phyloP scores from a whole-genome alignment of 208 protist species.

The Leishmania braziliensis region DNA sequence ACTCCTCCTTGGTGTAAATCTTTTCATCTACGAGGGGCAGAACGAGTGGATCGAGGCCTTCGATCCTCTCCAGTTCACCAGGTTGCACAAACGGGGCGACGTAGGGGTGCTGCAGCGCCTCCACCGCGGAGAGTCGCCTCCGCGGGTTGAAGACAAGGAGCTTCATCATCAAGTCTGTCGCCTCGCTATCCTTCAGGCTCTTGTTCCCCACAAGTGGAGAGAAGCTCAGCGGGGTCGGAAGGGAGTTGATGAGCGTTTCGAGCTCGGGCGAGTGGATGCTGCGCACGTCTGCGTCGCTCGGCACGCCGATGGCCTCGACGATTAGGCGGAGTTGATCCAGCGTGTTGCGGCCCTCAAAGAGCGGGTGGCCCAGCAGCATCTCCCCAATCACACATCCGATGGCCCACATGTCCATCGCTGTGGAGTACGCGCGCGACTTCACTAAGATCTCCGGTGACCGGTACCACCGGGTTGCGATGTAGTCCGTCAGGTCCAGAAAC shows the following conservation, averaged over 20 bases:
- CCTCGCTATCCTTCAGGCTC: constrained; percentile 74
- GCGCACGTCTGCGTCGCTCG: constrained; percentile 87
- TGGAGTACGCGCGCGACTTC: constrained; percentile 94
- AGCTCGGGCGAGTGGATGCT: constrained; percentile 90
- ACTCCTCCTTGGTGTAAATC: constrained; percentile 65
- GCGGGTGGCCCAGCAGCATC: constrained; percentile 91
- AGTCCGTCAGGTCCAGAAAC: constrained; percentile 91
- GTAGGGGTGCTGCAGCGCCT: constrained; percentile 91
- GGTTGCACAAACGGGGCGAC: constrained; percentile 66
- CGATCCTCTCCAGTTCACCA: constrained; percentile 53
- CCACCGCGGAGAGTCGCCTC: constrained; percentile 75
- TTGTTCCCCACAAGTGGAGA: constrained; percentile 38
- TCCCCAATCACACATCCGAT: constrained; percentile 98
- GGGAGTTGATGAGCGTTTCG: constrained; percentile 80
- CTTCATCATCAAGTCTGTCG: constrained; percentile 82
- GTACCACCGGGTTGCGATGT: constrained; percentile 98
- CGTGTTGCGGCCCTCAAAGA: constrained; percentile 95
- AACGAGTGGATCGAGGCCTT: constrained; percentile 37
- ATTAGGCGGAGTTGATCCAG: constrained; percentile 97
- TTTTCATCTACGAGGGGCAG: constrained; percentile 74
- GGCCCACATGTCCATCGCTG: constrained; percentile 99
- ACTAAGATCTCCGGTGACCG: constrained; percentile 98
- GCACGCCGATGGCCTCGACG: constrained; percentile 87
- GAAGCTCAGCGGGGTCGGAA: constrained; percentile 60
- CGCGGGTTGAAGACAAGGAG: constrained; percentile 91